A percentile compares a stretch with the other conserved stretches of the same genome.
Conservation (phyloP, 1,284 basidiomycete species). For the Cryptococcus sp. region DNA sequence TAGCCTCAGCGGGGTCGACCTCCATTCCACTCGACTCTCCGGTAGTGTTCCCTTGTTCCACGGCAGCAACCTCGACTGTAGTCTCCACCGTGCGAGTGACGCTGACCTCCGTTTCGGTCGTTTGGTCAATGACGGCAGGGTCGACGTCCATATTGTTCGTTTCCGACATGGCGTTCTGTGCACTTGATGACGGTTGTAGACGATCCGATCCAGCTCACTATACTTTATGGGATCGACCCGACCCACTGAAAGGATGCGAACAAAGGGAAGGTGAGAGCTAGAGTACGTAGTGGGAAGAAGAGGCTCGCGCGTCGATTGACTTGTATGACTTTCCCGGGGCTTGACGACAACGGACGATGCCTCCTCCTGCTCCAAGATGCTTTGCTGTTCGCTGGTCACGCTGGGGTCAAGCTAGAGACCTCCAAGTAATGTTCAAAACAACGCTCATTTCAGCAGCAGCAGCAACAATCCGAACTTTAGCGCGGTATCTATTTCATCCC, state of each 20-base stretch:
- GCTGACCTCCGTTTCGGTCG: background rate
- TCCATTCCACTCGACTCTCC: constrained; percentile 13
- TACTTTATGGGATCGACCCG: no score
- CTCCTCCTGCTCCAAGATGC: no score
- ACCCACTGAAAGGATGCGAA: constrained; percentile 1
- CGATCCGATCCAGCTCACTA: no score
- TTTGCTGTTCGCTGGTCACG: no score
- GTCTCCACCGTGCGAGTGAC: background rate
- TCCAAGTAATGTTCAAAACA: no score
- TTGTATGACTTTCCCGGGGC: no score
- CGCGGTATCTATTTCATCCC: background rate
- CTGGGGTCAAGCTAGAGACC: no score
- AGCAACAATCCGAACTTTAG: no score
- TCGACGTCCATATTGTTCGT: constrained; percentile 30
- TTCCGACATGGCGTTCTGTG: constrained; percentile 13
- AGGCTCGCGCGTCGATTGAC: no score
- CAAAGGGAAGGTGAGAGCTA: constrained; percentile 11
- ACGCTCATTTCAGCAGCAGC: no score
- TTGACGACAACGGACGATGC: no score
- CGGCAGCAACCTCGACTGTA: background rate
- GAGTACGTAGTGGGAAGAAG: background rate
- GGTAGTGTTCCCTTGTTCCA: background rate
- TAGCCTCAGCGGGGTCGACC: constrained; percentile 6
- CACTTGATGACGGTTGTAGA: no score
- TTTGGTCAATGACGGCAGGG: constrained; percentile 2